Evolutionary conservation across 2,329 filamentous ascomycete species (phyloP).

Genomic region (Cytospora paraplurivora): DNA sequence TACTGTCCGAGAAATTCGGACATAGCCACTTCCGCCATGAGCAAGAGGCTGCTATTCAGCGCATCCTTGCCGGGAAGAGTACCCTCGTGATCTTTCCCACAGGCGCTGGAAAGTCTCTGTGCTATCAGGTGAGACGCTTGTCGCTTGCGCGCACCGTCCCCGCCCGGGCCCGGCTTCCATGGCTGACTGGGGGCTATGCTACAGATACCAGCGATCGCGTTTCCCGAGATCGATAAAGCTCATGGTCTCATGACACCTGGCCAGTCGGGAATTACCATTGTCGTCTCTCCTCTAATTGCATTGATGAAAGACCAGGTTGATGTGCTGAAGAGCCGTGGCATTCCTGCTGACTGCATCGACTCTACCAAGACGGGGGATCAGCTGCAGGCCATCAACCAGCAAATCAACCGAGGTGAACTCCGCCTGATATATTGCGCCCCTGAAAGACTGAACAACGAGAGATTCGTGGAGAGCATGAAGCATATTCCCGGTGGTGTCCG

Average conservation of each 20-base stretch:
- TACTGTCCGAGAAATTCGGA: conserved; percentile 45
- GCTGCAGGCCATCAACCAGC: conserved; percentile 41
- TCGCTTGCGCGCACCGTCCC: too few species aligned
- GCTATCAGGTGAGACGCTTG: conserved; percentile 45
- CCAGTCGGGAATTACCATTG: conserved; percentile 54
- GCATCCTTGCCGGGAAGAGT: conserved; percentile 44
- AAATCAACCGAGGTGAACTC: conserved; percentile 48
- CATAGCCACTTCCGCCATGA: conserved; percentile 47
- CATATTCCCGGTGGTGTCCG: conserved; percentile 57
- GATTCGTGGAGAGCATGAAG: conserved; percentile 58
- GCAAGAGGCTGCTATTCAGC: conserved; percentile 45
- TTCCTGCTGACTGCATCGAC: conserved; percentile 57
- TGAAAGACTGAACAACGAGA: conserved; percentile 62
- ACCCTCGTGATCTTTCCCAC: conserved; percentile 50
- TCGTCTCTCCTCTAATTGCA: conserved; percentile 59
- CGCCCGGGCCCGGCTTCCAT: too few species aligned
- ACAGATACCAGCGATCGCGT: conserved; percentile 51
- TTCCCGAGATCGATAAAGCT: conserved; percentile 45
- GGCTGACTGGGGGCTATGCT: neutral
- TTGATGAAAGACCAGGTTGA: conserved; percentile 65
- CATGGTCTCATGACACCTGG: conserved; percentile 34
- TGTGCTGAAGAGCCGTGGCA: conserved; percentile 49
- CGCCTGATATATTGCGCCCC: conserved; percentile 61
- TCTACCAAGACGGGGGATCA: conserved; percentile 56
- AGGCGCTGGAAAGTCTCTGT: conserved; percentile 53